These are phyloP conservation scores for Cyclotella cryptica DNA, from an alignment of 108 stramenopile species.

Conservation along the genomic window DNA sequence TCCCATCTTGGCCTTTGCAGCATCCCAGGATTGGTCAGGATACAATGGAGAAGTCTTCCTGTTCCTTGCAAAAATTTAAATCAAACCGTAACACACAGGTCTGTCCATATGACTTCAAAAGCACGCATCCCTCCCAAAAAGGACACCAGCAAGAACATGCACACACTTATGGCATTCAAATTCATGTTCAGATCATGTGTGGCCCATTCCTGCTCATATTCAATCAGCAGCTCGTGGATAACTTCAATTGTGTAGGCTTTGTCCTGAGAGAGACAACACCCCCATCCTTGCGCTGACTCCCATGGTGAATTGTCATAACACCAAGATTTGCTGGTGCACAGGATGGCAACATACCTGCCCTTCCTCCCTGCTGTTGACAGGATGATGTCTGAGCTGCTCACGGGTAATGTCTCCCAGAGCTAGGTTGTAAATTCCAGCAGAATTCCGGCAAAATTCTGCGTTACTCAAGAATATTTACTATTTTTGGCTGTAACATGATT, in stretches of 20 bases:
- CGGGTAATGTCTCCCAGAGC: neutral
- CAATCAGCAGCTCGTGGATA: too few species aligned
- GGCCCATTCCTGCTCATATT: too few species aligned
- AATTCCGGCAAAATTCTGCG: too few species aligned
- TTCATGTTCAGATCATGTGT: too few species aligned
- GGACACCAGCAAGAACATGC: neutral
- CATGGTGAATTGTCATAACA: neutral
- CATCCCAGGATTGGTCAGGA: conserved; percentile 10
- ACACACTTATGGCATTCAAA: neutral
- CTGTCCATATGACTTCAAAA: too few species aligned
- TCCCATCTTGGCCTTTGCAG: neutral
- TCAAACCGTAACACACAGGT: neutral
- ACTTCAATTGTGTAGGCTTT: too few species aligned
- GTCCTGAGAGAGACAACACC: neutral
- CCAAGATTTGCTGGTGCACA: neutral
- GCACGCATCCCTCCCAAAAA: neutral
- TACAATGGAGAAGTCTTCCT: neutral
- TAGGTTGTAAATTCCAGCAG: too few species aligned
- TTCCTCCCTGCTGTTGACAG: neutral
- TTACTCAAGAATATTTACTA: too few species aligned
- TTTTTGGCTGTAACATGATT: too few species aligned
- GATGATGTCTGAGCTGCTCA: neutral
- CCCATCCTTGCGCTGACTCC: neutral
- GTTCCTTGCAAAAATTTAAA: neutral
- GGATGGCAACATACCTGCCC: neutral